Evolutionary conservation across 2,329 filamentous ascomycete species (phyloP), one percentile per base, ranked within the genome.

Genomic region (Huntiella omanensis): DNA sequence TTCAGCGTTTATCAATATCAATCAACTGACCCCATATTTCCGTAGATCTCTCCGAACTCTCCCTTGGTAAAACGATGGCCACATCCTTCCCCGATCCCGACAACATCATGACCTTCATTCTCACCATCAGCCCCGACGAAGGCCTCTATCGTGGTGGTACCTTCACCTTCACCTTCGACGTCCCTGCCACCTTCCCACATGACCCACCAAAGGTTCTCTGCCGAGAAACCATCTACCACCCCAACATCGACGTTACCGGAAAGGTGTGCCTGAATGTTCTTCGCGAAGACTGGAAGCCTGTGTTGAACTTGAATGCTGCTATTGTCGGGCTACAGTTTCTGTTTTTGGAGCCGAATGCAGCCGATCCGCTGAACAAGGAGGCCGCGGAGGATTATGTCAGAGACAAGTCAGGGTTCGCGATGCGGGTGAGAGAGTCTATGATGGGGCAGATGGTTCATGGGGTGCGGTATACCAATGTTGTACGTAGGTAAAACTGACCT

Each of bases 211-310:
- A 96, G 65, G 91, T 98, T 55, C 91, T 83, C 58, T 96, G 91
- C 66, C 82, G 79, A 55, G 84, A 98, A 65, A 96, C 94, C 70
- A 96, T 98, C 56, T 98, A 98, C 66, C 91, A 98, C 61, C 91
- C 91, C 4, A 98, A 98, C 63, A 98, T 98, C 60, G 91, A 98
- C 58, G 72, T 94, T 36, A 85, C 96, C 60, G 91, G 91, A 55
- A 98, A 98, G 60, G 87, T 98, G 52, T 98, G 91, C 67, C 66
- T 98, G 58, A 98, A 98, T 62, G 98, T 98, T 56, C 64, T 98
- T 57, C 71, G 91, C 51, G 91, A 98, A 66, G 91, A 98, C 66
- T 98, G 91, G 91, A 98, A 96, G 69, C 91, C 91, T 0, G 91
- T 98, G 39, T 66, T 98, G 59, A 96, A 96, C 61, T 63, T 98